Evolutionary conservation across 805 yeast species (phyloP).

Genomic region (Naumovozyma baii): DNA sequence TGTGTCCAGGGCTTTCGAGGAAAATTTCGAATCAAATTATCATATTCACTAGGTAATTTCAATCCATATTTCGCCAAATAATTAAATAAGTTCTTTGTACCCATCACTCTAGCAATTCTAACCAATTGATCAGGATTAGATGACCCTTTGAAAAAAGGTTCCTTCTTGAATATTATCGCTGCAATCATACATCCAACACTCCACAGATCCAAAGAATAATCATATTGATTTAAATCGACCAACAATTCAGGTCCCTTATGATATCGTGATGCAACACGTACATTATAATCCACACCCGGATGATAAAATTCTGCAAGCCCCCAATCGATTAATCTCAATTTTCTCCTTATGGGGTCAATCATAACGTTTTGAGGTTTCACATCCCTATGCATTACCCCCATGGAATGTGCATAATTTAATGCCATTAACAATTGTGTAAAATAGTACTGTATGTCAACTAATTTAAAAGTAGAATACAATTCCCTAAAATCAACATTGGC

Average conservation of each 20-base stretch:
- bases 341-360: constrained; percentile 66
- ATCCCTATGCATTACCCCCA: constrained; percentile 93
- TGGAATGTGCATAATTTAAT: constrained; percentile 79
- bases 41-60: constrained; percentile 66
- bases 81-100: constrained; percentile 62
- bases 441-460: constrained; percentile 69
- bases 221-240: constrained; percentile 74
- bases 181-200: constrained; percentile 88
- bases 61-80: constrained; percentile 64
- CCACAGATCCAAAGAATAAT: constrained; percentile 85
- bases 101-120: constrained; percentile 79
- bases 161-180: constrained; percentile 76
- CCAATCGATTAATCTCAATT: constrained; percentile 81
- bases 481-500: constrained; percentile 80
- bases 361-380: constrained; percentile 90
- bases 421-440: constrained; percentile 77
- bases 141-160: constrained; percentile 87
- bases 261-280: constrained; percentile 84
- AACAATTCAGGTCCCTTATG: constrained; percentile 88
- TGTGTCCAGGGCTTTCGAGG: constrained; percentile 58
- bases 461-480: constrained; percentile 69
- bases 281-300: constrained; percentile 81
- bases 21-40: constrained; percentile 57
- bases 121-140: constrained; percentile 88
- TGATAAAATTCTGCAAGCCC: constrained; percentile 91